phyloP scores from a whole-genome alignment of 179 eudicot species.

The Corrigiola litoralis region DNA sequence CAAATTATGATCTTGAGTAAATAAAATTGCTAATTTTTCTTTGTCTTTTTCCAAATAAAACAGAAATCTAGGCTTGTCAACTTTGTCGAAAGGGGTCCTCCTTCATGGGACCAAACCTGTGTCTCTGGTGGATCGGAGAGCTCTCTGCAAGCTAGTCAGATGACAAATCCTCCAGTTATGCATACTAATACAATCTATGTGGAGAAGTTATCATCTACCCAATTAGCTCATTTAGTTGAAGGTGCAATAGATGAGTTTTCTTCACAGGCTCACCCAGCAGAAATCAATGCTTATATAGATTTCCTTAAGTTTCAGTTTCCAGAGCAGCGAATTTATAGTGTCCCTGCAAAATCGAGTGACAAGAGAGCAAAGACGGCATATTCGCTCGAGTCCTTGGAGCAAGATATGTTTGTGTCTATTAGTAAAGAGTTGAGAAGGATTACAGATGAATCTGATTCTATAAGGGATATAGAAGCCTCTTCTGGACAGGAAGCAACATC shows the following conservation, averaged over 20 bases:
- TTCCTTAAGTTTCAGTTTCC: constrained; percentile 60
- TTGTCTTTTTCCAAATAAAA: constrained; percentile 15
- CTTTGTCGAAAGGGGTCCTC: constrained; percentile 69
- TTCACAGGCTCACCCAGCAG: constrained; percentile 51
- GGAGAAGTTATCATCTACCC: constrained; percentile 34
- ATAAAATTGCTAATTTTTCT: constrained; percentile 16
- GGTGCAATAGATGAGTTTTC: constrained; percentile 67
- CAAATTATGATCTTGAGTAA: not conserved
- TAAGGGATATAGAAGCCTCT: constrained; percentile 19
- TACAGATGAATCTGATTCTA: constrained; percentile 22
- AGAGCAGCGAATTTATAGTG: constrained; percentile 37
- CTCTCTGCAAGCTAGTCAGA: constrained; percentile 12
- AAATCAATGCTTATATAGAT: constrained; percentile 60
- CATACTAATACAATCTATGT: constrained; percentile 22
- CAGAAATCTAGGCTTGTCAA: constrained; percentile 91
- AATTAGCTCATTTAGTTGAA: constrained; percentile 50
- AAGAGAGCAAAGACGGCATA: constrained; percentile 29
- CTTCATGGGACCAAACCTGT: constrained; percentile 71
- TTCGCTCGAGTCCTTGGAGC: constrained; percentile 68
- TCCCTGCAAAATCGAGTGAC: constrained; percentile 32
- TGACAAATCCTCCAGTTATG: constrained; percentile 28
- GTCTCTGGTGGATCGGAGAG: constrained; percentile 37
- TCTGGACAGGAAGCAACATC: constrained; percentile 24
- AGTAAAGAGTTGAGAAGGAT: constrained; percentile 30
- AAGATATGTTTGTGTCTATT: constrained; percentile 49